Conservation (phyloP, 441 rosid genomes). For the Pelargonium citronellum region DNA sequence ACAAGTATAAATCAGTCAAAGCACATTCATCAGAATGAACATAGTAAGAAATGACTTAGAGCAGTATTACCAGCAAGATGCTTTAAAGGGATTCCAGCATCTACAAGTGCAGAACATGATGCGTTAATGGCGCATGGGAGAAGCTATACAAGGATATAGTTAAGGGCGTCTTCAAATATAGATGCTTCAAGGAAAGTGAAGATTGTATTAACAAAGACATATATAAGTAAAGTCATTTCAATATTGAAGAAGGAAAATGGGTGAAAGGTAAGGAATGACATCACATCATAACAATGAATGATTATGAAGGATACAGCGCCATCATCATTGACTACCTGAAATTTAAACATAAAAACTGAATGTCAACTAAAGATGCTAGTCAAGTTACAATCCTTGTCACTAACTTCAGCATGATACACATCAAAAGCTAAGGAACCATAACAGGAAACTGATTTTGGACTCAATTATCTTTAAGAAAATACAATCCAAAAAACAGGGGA, state of each 20-base stretch:
- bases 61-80: conserved; percentile 69
- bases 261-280: neutral
- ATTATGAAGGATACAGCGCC: conserved; percentile 76
- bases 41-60: conserved; percentile 13
- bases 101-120: conserved; percentile 90
- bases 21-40: conserved; percentile 7
- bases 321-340: conserved; percentile 80
- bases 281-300: neutral
- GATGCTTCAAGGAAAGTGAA: neutral
- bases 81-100: conserved; percentile 92
- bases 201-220: neutral
- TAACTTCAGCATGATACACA: neutral
- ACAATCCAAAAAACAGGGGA: conserved; percentile 1
- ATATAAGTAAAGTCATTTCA: neutral
- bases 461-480: neutral
- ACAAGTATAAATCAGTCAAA: conserved; percentile 17
- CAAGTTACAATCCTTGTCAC: neutral
- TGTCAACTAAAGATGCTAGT: neutral
- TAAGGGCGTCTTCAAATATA: conserved; percentile 33
- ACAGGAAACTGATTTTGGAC: neutral
- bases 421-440: neutral
- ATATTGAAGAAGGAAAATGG: neutral
- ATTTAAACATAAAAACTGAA: conserved; percentile 18
- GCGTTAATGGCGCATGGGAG: conserved; percentile 89
- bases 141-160: conserved; percentile 47